Evolutionary conservation across 2,329 filamentous ascomycete species (phyloP).

Genomic region (Pochonia chlamydosporia): DNA sequence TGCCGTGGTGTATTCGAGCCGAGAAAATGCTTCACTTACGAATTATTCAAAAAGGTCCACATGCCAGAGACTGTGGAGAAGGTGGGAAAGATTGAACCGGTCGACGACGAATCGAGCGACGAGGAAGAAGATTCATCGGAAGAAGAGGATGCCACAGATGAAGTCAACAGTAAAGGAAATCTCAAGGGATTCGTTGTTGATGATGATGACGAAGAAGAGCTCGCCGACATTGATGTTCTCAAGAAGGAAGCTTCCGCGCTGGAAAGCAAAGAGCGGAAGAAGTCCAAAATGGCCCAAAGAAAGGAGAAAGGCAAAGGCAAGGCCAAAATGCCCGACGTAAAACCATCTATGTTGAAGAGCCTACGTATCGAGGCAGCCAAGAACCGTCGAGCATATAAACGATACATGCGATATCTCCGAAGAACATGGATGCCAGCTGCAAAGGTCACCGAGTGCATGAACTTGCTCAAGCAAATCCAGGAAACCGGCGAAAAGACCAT

Average conservation of each 20-base stretch:
- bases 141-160: conserved; percentile 8
- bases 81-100: conserved; percentile 28
- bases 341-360: conserved; percentile 50
- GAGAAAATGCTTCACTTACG: conserved; percentile 66
- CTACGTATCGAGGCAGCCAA: conserved; percentile 62
- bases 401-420: conserved; percentile 63
- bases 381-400: conserved; percentile 58
- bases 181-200: conserved; percentile 26
- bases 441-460: conserved; percentile 75
- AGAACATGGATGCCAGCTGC: conserved; percentile 70
- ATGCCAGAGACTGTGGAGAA: conserved; percentile 46
- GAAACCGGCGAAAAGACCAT: conserved; percentile 63
- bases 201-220: conserved; percentile 17
- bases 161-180: conserved; percentile 22
- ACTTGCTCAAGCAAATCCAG: conserved; percentile 62
- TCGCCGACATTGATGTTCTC: conserved; percentile 10
- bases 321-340: conserved; percentile 36
- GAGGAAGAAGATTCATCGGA: conserved; percentile 25
- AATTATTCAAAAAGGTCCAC: conserved; percentile 67
- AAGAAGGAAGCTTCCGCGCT: conserved; percentile 13
- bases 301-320: conserved; percentile 29
- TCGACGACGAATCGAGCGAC: conserved; percentile 27
- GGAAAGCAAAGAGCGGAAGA: conserved; percentile 9
- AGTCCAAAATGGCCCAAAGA: conserved; percentile 8
- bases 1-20: conserved; percentile 65